phyloP scores from a whole-genome alignment of 2,329 filamentous ascomycete species.

The Phaeophleospora eucalypticola region DNA sequence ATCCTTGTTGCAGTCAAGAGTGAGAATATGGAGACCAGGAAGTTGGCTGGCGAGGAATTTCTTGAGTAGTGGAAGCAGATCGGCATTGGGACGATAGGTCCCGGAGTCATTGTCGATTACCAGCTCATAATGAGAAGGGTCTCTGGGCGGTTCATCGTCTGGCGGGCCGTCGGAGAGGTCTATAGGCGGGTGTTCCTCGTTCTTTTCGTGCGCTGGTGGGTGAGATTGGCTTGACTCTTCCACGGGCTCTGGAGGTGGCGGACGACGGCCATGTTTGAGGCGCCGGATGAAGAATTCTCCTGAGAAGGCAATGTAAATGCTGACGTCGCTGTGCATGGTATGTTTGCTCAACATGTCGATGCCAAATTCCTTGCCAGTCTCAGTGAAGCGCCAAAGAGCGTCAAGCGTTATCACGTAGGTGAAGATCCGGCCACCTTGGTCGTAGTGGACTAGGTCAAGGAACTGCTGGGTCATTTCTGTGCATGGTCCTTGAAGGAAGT shows the following conservation, averaged over 20 bases:
- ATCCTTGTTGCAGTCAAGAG: slow-evolving; percentile 68
- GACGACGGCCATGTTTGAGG: slow-evolving; percentile 49
- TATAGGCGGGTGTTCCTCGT: slow-evolving; percentile 50
- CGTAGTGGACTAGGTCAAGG: slow-evolving; percentile 79
- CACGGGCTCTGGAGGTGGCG: slow-evolving; percentile 42
- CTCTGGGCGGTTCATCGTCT: slow-evolving; percentile 42
- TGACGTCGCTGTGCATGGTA: slow-evolving; percentile 93
- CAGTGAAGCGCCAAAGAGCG: slow-evolving; percentile 81
- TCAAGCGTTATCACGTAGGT: slow-evolving; percentile 91
- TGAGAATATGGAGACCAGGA: slow-evolving; percentile 69
- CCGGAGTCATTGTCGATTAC: slow-evolving; percentile 94
- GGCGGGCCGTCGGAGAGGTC: slow-evolving; percentile 47
- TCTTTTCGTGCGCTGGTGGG: slow-evolving; percentile 35
- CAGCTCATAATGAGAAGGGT: slow-evolving; percentile 68
- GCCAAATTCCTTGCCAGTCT: slow-evolving; percentile 92
- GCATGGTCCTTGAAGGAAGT: slow-evolving; percentile 57
- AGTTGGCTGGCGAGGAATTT: slow-evolving; percentile 68
- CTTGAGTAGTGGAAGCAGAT: slow-evolving; percentile 67
- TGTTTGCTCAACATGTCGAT: slow-evolving; percentile 92
- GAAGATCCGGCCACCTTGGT: slow-evolving; percentile 79
- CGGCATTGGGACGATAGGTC: slow-evolving; percentile 83
- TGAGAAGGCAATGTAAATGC: slow-evolving; percentile 83
- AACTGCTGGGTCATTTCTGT: slow-evolving; percentile 72
- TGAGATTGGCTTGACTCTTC: slow-evolving; percentile 42
- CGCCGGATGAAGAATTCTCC: slow-evolving; percentile 89